Evolutionary conservation across 164 flowering plant genomes (phyloP).

Genomic region (Tetrastigma voinierianum): DNA sequence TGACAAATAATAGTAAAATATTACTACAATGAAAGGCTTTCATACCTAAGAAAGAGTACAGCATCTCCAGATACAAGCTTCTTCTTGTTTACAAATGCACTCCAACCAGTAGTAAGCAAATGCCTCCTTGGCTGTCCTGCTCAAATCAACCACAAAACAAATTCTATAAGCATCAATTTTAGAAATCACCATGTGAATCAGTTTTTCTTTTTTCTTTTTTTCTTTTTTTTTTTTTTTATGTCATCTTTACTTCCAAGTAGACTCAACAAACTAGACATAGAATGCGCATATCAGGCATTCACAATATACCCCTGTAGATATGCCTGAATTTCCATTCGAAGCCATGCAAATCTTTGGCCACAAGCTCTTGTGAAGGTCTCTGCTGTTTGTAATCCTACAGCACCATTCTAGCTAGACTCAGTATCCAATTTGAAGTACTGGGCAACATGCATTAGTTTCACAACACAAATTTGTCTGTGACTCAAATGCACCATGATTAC

Average conservation of each 20-base stretch:
- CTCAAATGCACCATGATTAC: conserved; percentile 33
- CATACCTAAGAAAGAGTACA: conserved; percentile 90
- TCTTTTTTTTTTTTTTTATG: no score
- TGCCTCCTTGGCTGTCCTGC: conserved; percentile 97
- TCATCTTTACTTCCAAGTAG: no score
- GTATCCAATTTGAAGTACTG: not conserved
- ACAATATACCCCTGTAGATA: conserved; percentile 78
- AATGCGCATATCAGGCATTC: not conserved
- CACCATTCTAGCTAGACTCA: not conserved
- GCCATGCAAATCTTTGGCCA: conserved; percentile 94
- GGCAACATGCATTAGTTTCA: no score
- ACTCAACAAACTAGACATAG: not conserved
- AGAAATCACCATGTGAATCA: no score
- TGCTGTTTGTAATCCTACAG: conserved; percentile 88
- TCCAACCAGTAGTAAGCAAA: conserved; percentile 99
- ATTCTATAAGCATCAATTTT: no score
- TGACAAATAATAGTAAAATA: not conserved
- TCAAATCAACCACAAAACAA: conserved; percentile 3
- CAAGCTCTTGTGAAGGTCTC: conserved; percentile 97
- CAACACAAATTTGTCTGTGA: no score
- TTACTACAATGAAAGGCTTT: not conserved
- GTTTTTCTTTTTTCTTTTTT: no score
- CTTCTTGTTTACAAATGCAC: conserved; percentile 94
- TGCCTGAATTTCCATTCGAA: conserved; percentile 90
- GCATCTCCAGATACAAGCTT: conserved; percentile 96